Evolutionary conservation across 768 basidiomycete genomes (phyloP).

Genomic region (Ramaria sp.): DNA sequence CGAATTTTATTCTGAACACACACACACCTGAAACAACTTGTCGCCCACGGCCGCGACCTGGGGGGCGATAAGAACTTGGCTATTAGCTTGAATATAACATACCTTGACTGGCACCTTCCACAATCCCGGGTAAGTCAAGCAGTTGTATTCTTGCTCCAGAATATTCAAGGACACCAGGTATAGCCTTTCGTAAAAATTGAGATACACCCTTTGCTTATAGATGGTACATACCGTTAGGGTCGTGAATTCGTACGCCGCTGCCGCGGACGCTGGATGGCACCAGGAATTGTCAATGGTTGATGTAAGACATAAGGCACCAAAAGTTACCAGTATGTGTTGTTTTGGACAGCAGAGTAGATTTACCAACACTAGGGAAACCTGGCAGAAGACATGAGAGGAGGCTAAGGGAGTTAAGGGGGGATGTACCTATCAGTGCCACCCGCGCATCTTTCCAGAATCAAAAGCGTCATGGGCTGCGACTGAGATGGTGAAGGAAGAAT

Average conservation of each 20-base stretch:
- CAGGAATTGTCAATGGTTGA: neutral
- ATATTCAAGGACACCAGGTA: constrained; percentile 95
- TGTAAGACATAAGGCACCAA: neutral
- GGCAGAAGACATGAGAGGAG: neutral
- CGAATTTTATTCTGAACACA: constrained; percentile 19
- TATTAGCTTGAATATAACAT: neutral
- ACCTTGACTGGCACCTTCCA: constrained; percentile 84
- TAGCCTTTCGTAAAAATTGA: constrained; percentile 43
- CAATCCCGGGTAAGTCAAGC: constrained; percentile 91
- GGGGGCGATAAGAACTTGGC: neutral
- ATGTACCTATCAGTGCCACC: constrained; percentile 81
- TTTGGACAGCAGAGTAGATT: constrained; percentile 90
- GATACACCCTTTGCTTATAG: neutral
- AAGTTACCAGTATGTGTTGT: constrained; percentile 60
- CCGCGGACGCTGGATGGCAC: constrained; percentile 41
- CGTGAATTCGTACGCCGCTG: constrained; percentile 94
- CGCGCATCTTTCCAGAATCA: constrained; percentile 50
- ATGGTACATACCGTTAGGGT: constrained; percentile 58
- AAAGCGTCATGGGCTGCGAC: neutral
- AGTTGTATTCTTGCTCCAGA: constrained; percentile 90
- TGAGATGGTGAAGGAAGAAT: constrained; percentile 1
- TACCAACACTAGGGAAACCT: constrained; percentile 14
- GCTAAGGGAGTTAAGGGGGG: neutral
- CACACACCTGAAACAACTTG: constrained; percentile 87
- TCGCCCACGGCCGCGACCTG: constrained; percentile 81